Evolutionary conservation across 2,329 filamentous ascomycete genomes (phyloP).

Genomic region (Xylariaceae sp.): DNA sequence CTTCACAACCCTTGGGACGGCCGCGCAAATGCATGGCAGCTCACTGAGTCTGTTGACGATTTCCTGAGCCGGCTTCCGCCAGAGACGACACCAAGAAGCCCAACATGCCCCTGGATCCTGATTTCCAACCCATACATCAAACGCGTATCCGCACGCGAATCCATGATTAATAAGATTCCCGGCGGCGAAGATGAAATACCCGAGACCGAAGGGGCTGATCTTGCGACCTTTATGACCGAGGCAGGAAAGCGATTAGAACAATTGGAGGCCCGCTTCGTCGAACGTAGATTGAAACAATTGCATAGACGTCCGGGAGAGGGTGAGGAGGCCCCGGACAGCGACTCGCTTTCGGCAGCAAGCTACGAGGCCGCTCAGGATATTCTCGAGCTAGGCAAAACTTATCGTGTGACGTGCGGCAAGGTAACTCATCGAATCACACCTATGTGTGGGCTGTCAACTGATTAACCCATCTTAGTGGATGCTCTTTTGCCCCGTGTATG

Average conservation of each 20-base stretch:
- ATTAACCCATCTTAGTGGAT: constrained; percentile 53
- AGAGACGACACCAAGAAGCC: constrained; percentile 47
- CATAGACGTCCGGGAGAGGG: too few relatives aligned
- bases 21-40: constrained; percentile 52
- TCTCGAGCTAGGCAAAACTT: constrained; percentile 53
- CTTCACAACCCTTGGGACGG: constrained; percentile 58
- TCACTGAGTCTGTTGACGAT: constrained; percentile 55
- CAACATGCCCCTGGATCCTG: constrained; percentile 63
- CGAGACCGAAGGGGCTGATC: constrained; percentile 41
- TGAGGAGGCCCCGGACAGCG: constrained; percentile 45
- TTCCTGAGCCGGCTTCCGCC: constrained; percentile 68
- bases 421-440: constrained; percentile 33
- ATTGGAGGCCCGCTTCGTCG: too few relatives aligned
- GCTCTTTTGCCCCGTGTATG: constrained; percentile 54
- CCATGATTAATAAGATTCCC: constrained; percentile 35
- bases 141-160: constrained; percentile 32
- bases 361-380: constrained; percentile 43
- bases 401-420: constrained; percentile 61
- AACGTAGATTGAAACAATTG: too few relatives aligned
- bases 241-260: constrained; percentile 44
- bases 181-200: constrained; percentile 48
- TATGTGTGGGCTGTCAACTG: neutral
- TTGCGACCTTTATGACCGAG: constrained; percentile 45
- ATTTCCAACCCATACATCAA: constrained; percentile 58
- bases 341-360: constrained; percentile 36